Percentiles rank a stretch among this genome's conserved stretches.
phyloP scores from a whole-genome alignment of 2,329 filamentous ascomycete genomes.

The Thermoascus crustaceus region DNA sequence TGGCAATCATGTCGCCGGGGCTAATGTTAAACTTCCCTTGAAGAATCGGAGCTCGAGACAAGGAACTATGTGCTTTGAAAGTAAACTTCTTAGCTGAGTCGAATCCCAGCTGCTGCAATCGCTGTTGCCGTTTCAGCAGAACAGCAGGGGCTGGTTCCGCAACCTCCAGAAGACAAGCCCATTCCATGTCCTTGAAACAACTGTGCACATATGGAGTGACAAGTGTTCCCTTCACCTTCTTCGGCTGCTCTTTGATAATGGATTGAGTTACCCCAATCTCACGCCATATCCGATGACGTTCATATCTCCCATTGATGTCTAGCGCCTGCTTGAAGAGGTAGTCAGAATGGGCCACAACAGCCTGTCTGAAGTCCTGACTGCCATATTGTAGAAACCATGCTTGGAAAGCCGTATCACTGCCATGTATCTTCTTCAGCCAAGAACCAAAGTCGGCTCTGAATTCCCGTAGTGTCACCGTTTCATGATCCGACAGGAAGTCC shows the following conservation, averaged over 20 bases:
- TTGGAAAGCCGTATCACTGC: slow-evolving; percentile 34
- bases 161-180: slow-evolving; percentile 41
- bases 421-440: slow-evolving; percentile 49
- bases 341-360: slow-evolving; percentile 50
- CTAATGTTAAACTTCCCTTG: slow-evolving; percentile 25
- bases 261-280: slow-evolving; percentile 38
- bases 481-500: slow-evolving; percentile 45
- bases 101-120: slow-evolving; percentile 6
- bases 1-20: slow-evolving; percentile 44
- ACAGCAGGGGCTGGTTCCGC: slow-evolving; percentile 37
- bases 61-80: slow-evolving; percentile 33
- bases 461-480: slow-evolving; percentile 43
- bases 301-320: slow-evolving; percentile 37
- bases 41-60: slow-evolving; percentile 23
- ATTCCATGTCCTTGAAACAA: slow-evolving; percentile 52
- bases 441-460: slow-evolving; percentile 51
- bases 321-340: slow-evolving; percentile 60
- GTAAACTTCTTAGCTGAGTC: slow-evolving; percentile 3
- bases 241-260: slow-evolving; percentile 22
- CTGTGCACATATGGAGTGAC: slow-evolving; percentile 62
- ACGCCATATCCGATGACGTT: slow-evolving; percentile 45
- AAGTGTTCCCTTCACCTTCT: slow-evolving; percentile 41
- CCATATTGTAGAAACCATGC: slow-evolving; percentile 48
- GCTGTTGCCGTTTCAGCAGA: slow-evolving; percentile 6
- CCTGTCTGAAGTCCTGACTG: slow-evolving; percentile 53